Conservation (phyloP, 305 asterid species). For the Plantago lanceolata region DNA sequence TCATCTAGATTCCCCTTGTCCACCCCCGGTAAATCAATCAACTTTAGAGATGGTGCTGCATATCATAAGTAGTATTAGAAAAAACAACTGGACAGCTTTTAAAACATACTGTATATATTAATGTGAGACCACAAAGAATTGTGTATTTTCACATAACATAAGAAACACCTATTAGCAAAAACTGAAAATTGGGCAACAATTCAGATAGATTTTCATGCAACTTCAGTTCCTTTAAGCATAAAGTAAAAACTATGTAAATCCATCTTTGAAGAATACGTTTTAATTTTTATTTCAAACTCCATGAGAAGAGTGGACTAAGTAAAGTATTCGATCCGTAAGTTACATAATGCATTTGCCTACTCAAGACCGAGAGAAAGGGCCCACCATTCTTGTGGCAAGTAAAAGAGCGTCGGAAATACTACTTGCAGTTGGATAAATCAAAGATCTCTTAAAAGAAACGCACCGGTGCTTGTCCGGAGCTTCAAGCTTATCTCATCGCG, state of each 20-base stretch:
- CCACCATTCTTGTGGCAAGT: neutral
- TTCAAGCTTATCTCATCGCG: slow-evolving; percentile 86
- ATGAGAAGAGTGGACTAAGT: slow-evolving; percentile 17
- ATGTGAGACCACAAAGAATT: slow-evolving; percentile 9
- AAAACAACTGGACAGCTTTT: neutral
- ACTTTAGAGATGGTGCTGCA: slow-evolving; percentile 88
- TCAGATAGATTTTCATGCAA: neutral
- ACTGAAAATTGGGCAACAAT: neutral
- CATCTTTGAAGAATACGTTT: slow-evolving; percentile 9
- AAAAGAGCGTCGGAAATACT: slow-evolving; percentile 13
- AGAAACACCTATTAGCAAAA: slow-evolving; percentile 16
- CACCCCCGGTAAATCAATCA: slow-evolving; percentile 91
- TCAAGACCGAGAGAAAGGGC: neutral
- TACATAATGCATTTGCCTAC: neutral
- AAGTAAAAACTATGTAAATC: slow-evolving; percentile 12
- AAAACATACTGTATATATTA: slow-evolving; percentile 8
- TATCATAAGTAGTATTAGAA: slow-evolving; percentile 20
- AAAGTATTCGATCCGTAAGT: slow-evolving; percentile 4
- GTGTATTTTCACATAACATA: neutral
- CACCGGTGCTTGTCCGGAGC: slow-evolving; percentile 96
- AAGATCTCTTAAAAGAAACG: slow-evolving; percentile 26
- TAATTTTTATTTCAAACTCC: slow-evolving; percentile 5
- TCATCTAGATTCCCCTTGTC: slow-evolving; percentile 87
- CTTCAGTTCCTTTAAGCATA: neutral
- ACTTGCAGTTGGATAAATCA: slow-evolving; percentile 8